Base-by-base conservation (phyloP, 306 rosid genomes). In the Arachis hypogaea region DNA sequence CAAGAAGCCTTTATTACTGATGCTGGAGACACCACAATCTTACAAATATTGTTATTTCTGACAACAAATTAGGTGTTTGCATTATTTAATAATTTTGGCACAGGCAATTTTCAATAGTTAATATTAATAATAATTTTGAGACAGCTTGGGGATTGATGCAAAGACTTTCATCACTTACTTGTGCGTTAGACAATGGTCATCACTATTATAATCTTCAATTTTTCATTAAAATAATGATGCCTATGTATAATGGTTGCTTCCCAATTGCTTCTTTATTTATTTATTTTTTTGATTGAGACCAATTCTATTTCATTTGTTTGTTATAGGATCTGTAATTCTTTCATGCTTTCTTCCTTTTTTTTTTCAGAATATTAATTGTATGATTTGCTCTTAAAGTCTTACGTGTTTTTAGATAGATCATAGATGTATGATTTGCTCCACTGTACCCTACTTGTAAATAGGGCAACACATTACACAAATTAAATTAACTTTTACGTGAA, bases 131-230 rank as follows among this genome's bases (percentile, higher is more conserved):
- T 33, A 33, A 33, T 33, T 33, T 9, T 11, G 22, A 36, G 59
- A 63, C 54, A 54, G 70, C 64, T 63, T 51, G 59, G 66, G 66
- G 60, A 78, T 68, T 61, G 75, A 60, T n/a, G 65, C 14, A 49
- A 62, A 62, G 52, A 77, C 71, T 70, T 69, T 60, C 52, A 69
- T 29, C 71, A 62, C 43, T 70, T 54, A 42, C 81, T 45, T 60
- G 4, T 41, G 81, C 70, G 75, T 68, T 22, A 77, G 47, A 28
- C 47, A 44, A 22, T 49, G 75, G 69, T 66, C 49, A 67, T 16
- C 59, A 6, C 59, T n/a, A 57, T 54, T 0, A 41, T 14, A 68
- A 11, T 18, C 29, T 18, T 45, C 55, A 51, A 50, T 18, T 38
- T 42, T 3, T 7, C 11, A 2, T 44, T 75, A 36, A 29, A 55